Base-by-base conservation (phyloP, 148 eudicot genomes). In the Cornus kousa region DNA sequence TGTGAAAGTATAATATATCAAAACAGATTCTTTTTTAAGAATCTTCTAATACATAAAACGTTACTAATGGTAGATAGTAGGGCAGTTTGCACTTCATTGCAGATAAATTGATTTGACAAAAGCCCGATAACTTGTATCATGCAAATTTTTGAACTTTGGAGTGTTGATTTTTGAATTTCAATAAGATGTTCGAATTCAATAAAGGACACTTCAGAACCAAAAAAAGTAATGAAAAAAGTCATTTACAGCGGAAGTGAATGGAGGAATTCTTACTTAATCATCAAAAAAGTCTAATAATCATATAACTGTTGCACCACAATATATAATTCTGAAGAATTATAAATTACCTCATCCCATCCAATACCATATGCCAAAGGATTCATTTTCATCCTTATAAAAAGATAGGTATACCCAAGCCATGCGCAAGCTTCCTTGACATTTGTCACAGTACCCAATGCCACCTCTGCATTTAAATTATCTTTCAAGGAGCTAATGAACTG, bases 381-480 rank as follows among this genome's bases (percentile, higher is more conserved):
- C 94, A 88, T 91, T 89, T 92, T 97, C 99, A 97, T 97, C 89
- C 99, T 88, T 81, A 97, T 89, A 79, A 92, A 97, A 66, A 97
- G 91, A 84, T 97, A 97, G 4, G 99, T 97, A 74, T 97, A 97
- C n/a, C 99, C 97, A 83, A 97, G 98, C 99, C 99, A 97, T 57
- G 99, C 99, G 88, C 99, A 97, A 81, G 99, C 99, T 84, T 97
- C 99, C 92, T 97, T 97, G 78, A 97, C 99, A 89, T 97, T 97
- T 79, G 99, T 97, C 46, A 97, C 99, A 71, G 99, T 97, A 62
- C 99, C 99, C 85, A 97, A 73, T 77, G 97, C 95, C 70, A 97
- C 98, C 97, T 97, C 99, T 57, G 99, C 99, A 85, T 97, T 97
- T 82, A 97, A 84, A 86, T 97, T 97, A 85, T 97, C 99, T 82